Percentiles rank a stretch among this genome's conserved stretches.
These are phyloP conservation scores for Neopestalotiopsis sp. DNA, from an alignment of 2,329 filamentous ascomycete genomes.

Conservation along the genomic window DNA sequence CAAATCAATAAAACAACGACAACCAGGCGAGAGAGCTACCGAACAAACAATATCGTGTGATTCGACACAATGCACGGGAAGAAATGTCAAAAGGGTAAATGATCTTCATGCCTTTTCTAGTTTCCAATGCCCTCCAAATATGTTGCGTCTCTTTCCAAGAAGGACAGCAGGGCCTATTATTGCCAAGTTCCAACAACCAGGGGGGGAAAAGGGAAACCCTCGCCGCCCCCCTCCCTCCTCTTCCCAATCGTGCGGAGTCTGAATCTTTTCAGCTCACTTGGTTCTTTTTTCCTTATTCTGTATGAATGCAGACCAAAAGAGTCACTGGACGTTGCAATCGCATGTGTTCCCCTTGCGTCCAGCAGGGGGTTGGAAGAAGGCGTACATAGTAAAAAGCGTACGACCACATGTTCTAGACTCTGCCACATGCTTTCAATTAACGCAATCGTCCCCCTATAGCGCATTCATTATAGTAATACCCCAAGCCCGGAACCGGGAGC, in stretches of 20 bases:
- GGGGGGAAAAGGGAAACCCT: too few species aligned
- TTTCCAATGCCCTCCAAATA: not conserved
- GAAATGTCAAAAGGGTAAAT: constrained; percentile 5
- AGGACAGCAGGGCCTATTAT: not conserved
- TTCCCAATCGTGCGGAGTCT: not conserved
- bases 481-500: not conserved
- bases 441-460: not conserved
- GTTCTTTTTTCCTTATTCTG: not conserved
- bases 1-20: not conserved
- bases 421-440: constrained; percentile 18
- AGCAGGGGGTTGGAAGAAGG: too few species aligned
- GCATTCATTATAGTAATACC: not conserved
- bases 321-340: not conserved
- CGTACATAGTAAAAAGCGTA: not conserved
- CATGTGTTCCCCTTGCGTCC: not conserved
- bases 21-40: not conserved
- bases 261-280: not conserved
- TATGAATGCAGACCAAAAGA: not conserved
- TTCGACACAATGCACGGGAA: not conserved
- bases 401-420: constrained; percentile 11
- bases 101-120: constrained; percentile 15
- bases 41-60: not conserved
- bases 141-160: not conserved
- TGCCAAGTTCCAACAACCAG: too few species aligned
- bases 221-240: not conserved